Percentiles rank a stretch among this genome's conserved stretches.
phyloP scores from a whole-genome alignment of 148 eudicot genomes.

The Silene uniflora region DNA sequence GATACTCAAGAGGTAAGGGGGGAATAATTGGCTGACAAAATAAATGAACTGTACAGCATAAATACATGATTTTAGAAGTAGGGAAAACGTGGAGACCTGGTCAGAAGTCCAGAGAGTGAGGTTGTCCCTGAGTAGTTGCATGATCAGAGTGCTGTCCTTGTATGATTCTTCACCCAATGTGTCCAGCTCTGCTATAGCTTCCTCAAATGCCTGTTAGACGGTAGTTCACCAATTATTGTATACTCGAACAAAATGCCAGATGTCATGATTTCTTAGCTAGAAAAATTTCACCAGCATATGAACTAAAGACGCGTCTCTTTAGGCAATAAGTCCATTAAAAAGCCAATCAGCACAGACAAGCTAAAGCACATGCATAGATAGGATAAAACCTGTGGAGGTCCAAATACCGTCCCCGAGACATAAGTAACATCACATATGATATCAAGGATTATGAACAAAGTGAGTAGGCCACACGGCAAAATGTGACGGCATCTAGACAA shows the following conservation, averaged over 20 bases:
- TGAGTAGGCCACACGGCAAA: not conserved
- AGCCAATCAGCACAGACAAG: not conserved
- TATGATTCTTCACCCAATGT: constrained; percentile 48
- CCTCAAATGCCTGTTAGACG: constrained; percentile 39
- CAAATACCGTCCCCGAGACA: too few species aligned
- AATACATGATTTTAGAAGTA: not conserved
- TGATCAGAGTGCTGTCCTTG: constrained; percentile 51
- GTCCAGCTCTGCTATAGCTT: constrained; percentile 47
- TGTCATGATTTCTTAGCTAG: not conserved
- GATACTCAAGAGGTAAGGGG: not conserved
- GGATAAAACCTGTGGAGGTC: too few species aligned
- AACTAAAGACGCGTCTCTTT: not conserved
- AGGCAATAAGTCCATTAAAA: not conserved
- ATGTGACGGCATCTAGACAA: not conserved
- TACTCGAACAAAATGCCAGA: not conserved
- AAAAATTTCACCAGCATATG: not conserved
- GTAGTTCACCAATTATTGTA: not conserved
- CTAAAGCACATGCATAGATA: not conserved
- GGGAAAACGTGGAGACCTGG: constrained; percentile 22
- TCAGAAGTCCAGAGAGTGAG: constrained; percentile 52
- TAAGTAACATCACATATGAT: too few species aligned
- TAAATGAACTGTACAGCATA: too few species aligned
- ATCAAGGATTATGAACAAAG: too few species aligned
- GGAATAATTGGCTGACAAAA: not conserved
- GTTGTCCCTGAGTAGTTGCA: constrained; percentile 48